These are phyloP conservation scores for Pseudozyma hubeiensis DNA, from an alignment of 1,284 basidiomycete genomes.

Conservation along the genomic window DNA sequence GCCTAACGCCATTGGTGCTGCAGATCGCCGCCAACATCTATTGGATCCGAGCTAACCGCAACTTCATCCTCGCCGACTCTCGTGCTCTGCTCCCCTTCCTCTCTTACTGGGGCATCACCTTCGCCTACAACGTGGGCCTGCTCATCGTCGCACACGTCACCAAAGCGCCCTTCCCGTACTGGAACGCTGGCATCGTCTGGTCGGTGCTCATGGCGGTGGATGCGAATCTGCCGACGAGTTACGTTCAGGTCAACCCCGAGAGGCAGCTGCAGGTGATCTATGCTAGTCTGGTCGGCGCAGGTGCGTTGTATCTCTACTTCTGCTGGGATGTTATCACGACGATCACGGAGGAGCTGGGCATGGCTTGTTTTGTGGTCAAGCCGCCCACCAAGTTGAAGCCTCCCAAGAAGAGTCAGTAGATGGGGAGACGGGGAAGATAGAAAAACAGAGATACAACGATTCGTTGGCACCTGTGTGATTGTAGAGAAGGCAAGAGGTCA, in stretches of 20 bases:
- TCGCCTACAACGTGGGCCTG: slow-evolving; percentile 80
- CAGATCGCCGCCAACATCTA: slow-evolving; percentile 78
- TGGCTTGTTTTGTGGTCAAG: slow-evolving; percentile 52
- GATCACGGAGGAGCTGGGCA: slow-evolving; percentile 59
- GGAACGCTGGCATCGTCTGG: slow-evolving; percentile 88
- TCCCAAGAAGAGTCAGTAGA: slow-evolving; percentile 6
- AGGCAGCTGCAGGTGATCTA: slow-evolving; percentile 78
- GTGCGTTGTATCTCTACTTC: slow-evolving; percentile 82
- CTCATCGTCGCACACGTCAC: slow-evolving; percentile 96
- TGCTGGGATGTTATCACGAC: slow-evolving; percentile 62
- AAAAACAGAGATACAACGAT: too few species aligned
- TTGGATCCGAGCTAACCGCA: slow-evolving; percentile 76
- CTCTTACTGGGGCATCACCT: slow-evolving; percentile 87
- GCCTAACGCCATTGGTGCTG: slow-evolving; percentile 82
- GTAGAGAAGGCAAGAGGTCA: too few species aligned
- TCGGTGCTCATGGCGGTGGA: slow-evolving; percentile 82
- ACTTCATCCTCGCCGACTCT: slow-evolving; percentile 51
- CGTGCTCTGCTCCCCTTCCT: slow-evolving; percentile 83
- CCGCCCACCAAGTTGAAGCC: slow-evolving; percentile 38
- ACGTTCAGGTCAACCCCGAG: slow-evolving; percentile 77
- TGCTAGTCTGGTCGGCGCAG: slow-evolving; percentile 76
- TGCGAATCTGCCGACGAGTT: slow-evolving; percentile 71
- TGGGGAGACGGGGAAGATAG: too few species aligned
- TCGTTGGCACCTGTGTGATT: too few species aligned
- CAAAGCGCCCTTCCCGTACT: slow-evolving; percentile 83